Base-by-base conservation (phyloP, 768 basidiomycete genomes). In the Trametes cingulata region DNA sequence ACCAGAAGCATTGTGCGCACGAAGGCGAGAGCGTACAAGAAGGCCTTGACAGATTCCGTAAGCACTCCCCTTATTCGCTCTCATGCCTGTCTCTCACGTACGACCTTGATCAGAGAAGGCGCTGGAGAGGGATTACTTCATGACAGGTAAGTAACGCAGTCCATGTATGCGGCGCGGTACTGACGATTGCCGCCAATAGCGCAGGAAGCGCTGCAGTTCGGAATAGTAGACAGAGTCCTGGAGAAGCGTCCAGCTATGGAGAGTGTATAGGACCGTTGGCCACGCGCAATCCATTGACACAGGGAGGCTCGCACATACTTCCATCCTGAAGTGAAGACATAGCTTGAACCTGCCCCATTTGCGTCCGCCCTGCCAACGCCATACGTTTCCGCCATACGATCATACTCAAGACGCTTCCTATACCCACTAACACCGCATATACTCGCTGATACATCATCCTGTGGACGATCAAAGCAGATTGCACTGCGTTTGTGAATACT, bases 41-140 rank as follows among this genome's bases (percentile, higher is more conserved):
- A 49, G 91, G 88, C 22, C 67, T 91, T 66, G 77, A 80, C 69
- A 85, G 94, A 19, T 97, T 96, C 72, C 88, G 93, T 93, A 70
- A 57, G 85, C 62, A 19, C 27, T n/a, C n/a, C 46, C 47, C 52
- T 52, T 60, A 58, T 67, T 53, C 61, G 35, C 50, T 19, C 14
- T 29, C 36, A 22, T 40, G 27, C 17, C 12, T n/a, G 29, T 8
- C 20, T 24, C 33, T 43, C 5, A 56, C 36, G 51, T 1, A 14
- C 35, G 24, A 41, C 35, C 35, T 7, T 36, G 17, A 46, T 47
- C 73, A 95, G 94, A 92, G 74, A 88, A 78, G 60, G 94, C 95
- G 39, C 77, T 98, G 65, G 95, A 98, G 76, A 82, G 95, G 61
- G 95, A 98, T 74, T 95, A 95, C 75, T 98, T 93, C 74, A 90